A percentile compares a stretch with the other conserved stretches of the same genome.
These are phyloP conservation scores for Passalora sequoiae DNA, from an alignment of 2,329 filamentous ascomycete genomes.

Conservation along the genomic window DNA sequence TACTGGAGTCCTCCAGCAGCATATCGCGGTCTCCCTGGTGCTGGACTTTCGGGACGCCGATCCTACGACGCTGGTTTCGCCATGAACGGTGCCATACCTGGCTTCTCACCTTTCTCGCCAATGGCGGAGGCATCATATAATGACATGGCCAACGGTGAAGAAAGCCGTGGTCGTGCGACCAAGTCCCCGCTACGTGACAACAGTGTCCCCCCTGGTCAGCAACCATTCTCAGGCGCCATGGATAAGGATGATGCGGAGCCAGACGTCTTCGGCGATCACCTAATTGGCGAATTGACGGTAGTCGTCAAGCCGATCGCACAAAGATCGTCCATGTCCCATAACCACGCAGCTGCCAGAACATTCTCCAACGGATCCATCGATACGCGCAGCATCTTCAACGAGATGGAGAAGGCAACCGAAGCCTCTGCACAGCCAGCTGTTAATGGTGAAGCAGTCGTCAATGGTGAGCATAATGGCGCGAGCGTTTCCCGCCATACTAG, in stretches of 20 bases:
- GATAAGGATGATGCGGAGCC: slow-evolving; percentile 27
- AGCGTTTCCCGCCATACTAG: slow-evolving; percentile 17
- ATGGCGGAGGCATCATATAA: slow-evolving; percentile 15
- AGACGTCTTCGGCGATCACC: slow-evolving; percentile 50
- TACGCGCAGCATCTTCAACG: slow-evolving; percentile 47
- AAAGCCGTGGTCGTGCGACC: slow-evolving; percentile 26
- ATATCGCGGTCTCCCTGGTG: slow-evolving; percentile 26
- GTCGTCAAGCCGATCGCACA: slow-evolving; percentile 41
- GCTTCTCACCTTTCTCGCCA: slow-evolving; percentile 21
- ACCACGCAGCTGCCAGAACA: slow-evolving; percentile 42
- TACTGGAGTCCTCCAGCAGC: slow-evolving; percentile 27
- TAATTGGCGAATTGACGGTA: slow-evolving; percentile 50
- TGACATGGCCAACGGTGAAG: slow-evolving; percentile 25
- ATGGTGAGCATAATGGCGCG: slow-evolving; percentile 20
- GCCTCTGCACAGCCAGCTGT: slow-evolving; percentile 35
- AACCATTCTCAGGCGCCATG: slow-evolving; percentile 13
- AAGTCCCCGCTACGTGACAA: slow-evolving; percentile 31
- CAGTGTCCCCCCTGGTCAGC: slow-evolving; percentile 16
- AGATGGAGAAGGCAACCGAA: slow-evolving; percentile 35
- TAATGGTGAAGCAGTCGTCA: slow-evolving; percentile 33
- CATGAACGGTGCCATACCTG: slow-evolving; percentile 26
- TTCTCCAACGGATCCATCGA: slow-evolving; percentile 56
- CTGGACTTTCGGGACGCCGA: slow-evolving; percentile 18
- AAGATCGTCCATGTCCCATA: slow-evolving; percentile 33
- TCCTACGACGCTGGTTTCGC: slow-evolving; percentile 25